Evolutionary conservation across 2,329 filamentous ascomycete species (phyloP).

Genomic region (Aspergillus nomiae): DNA sequence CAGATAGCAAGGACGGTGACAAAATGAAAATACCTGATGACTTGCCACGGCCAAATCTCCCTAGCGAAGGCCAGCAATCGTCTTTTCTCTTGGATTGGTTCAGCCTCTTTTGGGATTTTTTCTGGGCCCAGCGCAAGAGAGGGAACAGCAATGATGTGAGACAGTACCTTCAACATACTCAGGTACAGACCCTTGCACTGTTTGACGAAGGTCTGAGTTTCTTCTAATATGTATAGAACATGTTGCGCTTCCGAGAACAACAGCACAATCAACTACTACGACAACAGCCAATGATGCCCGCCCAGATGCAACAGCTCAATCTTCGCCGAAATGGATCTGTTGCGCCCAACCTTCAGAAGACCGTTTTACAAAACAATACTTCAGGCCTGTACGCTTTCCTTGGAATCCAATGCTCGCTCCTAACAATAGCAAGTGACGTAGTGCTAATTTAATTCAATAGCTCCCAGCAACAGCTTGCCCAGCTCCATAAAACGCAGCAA

Average conservation of each 20-base stretch:
- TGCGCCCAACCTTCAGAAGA: slow-evolving; percentile 61
- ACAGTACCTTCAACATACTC: slow-evolving; percentile 79
- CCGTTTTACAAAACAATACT: slow-evolving; percentile 74
- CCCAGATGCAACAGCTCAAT: slow-evolving; percentile 59
- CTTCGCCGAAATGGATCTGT: slow-evolving; percentile 57
- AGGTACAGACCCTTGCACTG: slow-evolving; percentile 56
- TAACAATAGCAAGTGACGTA: slow-evolving; percentile 2
- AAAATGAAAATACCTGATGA: slow-evolving; percentile 76
- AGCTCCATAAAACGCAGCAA: slow-evolving; percentile 62
- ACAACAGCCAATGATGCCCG: slow-evolving; percentile 63
- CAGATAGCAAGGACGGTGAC: slow-evolving; percentile 77
- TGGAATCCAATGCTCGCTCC: background rate
- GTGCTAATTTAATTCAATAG: slow-evolving; percentile 44
- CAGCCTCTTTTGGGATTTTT: slow-evolving; percentile 96
- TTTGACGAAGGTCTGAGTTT: slow-evolving; percentile 2
- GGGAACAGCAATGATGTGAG: slow-evolving; percentile 64
- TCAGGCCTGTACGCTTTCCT: slow-evolving; percentile 40
- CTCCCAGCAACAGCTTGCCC: slow-evolving; percentile 67
- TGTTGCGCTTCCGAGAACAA: slow-evolving; percentile 70
- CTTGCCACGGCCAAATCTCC: slow-evolving; percentile 64
- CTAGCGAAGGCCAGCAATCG: slow-evolving; percentile 64
- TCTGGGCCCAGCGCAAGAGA: slow-evolving; percentile 75
- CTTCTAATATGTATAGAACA: slow-evolving; percentile 50
- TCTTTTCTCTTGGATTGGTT: slow-evolving; percentile 98
- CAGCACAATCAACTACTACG: slow-evolving; percentile 77